Base-by-base conservation (phyloP, 2,329 filamentous ascomycete species). In the Keithomyces neogunnii region DNA sequence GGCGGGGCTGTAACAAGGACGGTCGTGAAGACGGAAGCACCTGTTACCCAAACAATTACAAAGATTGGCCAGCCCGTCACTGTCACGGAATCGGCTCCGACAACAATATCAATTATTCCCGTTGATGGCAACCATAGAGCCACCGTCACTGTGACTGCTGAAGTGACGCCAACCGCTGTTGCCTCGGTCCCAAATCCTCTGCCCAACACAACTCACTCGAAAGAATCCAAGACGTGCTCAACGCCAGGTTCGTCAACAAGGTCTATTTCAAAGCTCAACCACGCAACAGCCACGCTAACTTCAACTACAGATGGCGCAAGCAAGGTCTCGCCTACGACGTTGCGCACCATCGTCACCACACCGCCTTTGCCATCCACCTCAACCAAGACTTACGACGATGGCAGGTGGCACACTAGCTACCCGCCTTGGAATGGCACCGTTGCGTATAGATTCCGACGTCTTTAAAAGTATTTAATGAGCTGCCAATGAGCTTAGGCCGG, bases 351-450 rank as follows among this genome's bases (percentile, higher is more conserved):
- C 33, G 11, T 48, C 33, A 19, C 39, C 30, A 53, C 46, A 5
- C 36, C 47, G 42, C 28, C 45, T 26, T 50, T 53, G 30, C 43
- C 57, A 9, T 55, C 56, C 8, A 57, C 61, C 11, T 52, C 58
- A 32, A 56, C 62, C n/a, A 56, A 58, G 35, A 65, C 64, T 10
- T 63, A 69, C 40, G 72, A 76, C 51, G 56, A 76, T 49, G 73
- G 73, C 19, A 60, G 60, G 47, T 76, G 73, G 74, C 71, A 73
- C 52, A 73, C 73, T 3, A 66, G 66, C 0, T 76, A 75, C 50
- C 70, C 71, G 3, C 43, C 69, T 0, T 73, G 70, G 70, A 76
- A 73, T 53, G 66, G 60, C 48, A 73, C 72, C 2, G 54, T 29
- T 32, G 39, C 26, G 44, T 38, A 53, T 19, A 46, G 44, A 11